Evolutionary conservation across 1,284 basidiomycete genomes (phyloP).

Genomic region (Xerocomus minutiporus): DNA sequence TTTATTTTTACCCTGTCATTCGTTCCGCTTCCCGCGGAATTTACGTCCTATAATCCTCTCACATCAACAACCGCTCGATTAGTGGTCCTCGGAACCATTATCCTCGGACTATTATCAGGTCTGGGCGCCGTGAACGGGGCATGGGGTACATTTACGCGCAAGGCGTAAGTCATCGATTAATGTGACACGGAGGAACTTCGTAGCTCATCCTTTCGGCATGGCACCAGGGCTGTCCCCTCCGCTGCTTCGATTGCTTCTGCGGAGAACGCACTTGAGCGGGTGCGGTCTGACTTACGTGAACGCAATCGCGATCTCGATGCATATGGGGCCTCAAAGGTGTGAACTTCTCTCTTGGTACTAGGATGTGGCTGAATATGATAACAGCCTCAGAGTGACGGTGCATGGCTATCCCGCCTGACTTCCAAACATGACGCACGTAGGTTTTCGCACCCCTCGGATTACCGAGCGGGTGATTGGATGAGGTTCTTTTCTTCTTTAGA

Average conservation of each 20-base stretch:
- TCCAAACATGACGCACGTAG: conserved; percentile 33
- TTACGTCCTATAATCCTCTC: conserved; percentile 40
- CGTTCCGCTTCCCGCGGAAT: conserved; percentile 57
- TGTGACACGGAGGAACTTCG: conserved; percentile 6
- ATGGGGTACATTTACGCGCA: conserved; percentile 43
- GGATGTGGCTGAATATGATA: conserved; percentile 12
- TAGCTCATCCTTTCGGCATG: conserved; percentile 16
- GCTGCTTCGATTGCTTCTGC: conserved; percentile 28
- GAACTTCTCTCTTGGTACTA: conserved; percentile 2
- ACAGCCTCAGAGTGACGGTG: conserved; percentile 25
- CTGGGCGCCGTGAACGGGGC: conserved; percentile 67
- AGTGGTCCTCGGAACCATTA: conserved; percentile 69
- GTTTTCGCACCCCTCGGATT: conserved; percentile 6
- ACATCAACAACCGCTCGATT: conserved; percentile 54
- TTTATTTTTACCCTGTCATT: conserved; percentile 60
- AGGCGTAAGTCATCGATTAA: conserved; percentile 24
- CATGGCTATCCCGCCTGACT: conserved; percentile 30
- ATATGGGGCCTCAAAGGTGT: conserved; percentile 25
- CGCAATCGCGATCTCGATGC: conserved; percentile 28
- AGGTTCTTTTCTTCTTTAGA: conserved; percentile 15
- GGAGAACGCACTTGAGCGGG: conserved; percentile 33
- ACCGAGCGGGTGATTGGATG: neutral
- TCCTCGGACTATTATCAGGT: conserved; percentile 69
- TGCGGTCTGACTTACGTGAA: conserved; percentile 30
- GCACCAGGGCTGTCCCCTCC: conserved; percentile 20